phyloP scores from a whole-genome alignment of 495 filamentous ascomycete species.

The Lasiosphaeria ovina region DNA sequence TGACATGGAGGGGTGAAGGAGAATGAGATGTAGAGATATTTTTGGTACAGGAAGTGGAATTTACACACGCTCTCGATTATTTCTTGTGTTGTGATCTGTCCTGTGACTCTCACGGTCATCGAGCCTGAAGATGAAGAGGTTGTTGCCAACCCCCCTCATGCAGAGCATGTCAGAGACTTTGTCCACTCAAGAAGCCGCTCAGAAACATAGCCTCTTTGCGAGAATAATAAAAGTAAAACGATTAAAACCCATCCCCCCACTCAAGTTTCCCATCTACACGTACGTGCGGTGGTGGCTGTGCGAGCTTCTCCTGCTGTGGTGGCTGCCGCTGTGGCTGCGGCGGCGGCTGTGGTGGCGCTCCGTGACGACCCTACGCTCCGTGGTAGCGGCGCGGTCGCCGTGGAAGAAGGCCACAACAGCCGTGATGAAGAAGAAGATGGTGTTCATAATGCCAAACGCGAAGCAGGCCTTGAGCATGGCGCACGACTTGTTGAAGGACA shows the following conservation, averaged over 20 bases:
- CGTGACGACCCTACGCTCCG: not conserved
- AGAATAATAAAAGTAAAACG: too few species aligned
- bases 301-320: slow-evolving; percentile 17
- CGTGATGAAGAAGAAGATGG: slow-evolving; percentile 77
- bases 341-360: not conserved
- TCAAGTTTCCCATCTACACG: slow-evolving; percentile 9
- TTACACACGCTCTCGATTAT: too few species aligned
- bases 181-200: too few species aligned
- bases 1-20: too few species aligned
- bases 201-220: too few species aligned
- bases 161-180: too few species aligned
- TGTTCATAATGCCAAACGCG: slow-evolving; percentile 85
- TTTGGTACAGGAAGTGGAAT: too few species aligned
- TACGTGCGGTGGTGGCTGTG: slow-evolving; percentile 18
- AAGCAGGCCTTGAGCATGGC: slow-evolving; percentile 86
- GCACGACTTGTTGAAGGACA: slow-evolving; percentile 69
- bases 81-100: too few species aligned
- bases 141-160: too few species aligned
- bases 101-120: too few species aligned
- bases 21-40: too few species aligned
- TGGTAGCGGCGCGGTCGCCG: slow-evolving; percentile 27
- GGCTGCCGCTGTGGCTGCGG: not conserved
- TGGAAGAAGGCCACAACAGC: slow-evolving; percentile 60
- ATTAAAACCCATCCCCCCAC: not conserved
- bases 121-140: too few species aligned